Percentiles rank a stretch among this genome's conserved stretches.
phyloP scores from a whole-genome alignment of 345 rosid genomes.

The Rhodamnia argentea region DNA sequence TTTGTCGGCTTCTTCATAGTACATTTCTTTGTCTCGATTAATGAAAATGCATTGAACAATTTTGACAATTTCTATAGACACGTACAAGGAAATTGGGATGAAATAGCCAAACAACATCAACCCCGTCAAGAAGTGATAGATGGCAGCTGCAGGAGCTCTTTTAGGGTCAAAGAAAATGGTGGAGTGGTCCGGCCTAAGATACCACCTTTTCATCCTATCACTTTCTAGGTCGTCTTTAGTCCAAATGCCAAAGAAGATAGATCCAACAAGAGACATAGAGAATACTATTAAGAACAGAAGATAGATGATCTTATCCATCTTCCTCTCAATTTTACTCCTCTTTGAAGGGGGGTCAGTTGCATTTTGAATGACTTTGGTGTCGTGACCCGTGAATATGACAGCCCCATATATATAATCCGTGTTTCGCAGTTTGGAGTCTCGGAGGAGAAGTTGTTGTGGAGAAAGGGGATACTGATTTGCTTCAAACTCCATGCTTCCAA shows the following conservation, averaged over 20 bases:
- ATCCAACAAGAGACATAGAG: slow-evolving; percentile 49
- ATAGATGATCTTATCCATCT: slow-evolving; percentile 75
- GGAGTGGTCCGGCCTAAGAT: slow-evolving; percentile 60
- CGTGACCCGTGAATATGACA: slow-evolving; percentile 78
- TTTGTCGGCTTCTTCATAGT: slow-evolving; percentile 60
- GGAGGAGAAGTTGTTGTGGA: slow-evolving; percentile 67
- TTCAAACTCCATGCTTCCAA: slow-evolving; percentile 62
- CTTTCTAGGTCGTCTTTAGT: slow-evolving; percentile 49
- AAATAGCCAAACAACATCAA: slow-evolving; percentile 53
- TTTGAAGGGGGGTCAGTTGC: slow-evolving; percentile 77
- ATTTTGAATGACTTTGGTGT: slow-evolving; percentile 88
- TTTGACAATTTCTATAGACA: slow-evolving; percentile 78
- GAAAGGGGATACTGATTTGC: slow-evolving; percentile 49
- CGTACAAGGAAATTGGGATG: slow-evolving; percentile 86
- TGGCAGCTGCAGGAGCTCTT: slow-evolving; percentile 27
- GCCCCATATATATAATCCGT: slow-evolving; percentile 72
- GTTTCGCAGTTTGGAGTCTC: slow-evolving; percentile 79
- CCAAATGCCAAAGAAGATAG: slow-evolving; percentile 55
- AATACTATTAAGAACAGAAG: slow-evolving; percentile 44
- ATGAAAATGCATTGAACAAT: slow-evolving; percentile 76
- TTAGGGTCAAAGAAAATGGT: slow-evolving; percentile 54
- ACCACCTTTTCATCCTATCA: slow-evolving; percentile 79
- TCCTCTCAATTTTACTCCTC: slow-evolving; percentile 78
- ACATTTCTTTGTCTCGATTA: slow-evolving; percentile 72
- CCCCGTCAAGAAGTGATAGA: slow-evolving; percentile 60